Evolutionary conservation across 768 basidiomycete species (phyloP).

Genomic region (Pulveroboletus ravenelii): DNA sequence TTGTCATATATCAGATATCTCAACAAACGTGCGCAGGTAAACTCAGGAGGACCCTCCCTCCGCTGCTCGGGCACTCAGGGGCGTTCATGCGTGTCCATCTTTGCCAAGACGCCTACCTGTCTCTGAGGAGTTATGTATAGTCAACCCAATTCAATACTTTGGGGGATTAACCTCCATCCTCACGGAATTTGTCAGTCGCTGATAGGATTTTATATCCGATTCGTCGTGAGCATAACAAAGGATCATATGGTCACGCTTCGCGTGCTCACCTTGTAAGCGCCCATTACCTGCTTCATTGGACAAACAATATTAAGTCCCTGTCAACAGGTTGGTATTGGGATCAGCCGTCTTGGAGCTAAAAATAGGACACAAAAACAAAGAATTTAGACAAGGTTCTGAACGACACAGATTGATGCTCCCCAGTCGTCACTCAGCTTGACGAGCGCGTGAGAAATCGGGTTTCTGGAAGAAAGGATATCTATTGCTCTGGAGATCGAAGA

Average conservation of each 20-base stretch:
- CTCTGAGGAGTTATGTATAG: conserved; percentile 38
- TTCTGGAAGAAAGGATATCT: conserved; percentile 38
- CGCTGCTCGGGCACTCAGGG: not conserved
- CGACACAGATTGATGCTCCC: conserved; percentile 35
- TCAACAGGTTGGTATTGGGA: no score
- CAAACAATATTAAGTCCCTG: no score
- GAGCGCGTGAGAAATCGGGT: conserved; percentile 40
- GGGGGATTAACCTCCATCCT: conserved; percentile 45
- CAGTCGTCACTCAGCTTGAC: conserved; percentile 52
- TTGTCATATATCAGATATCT: no score
- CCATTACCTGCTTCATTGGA: conserved; percentile 51
- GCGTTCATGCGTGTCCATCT: conserved; percentile 57
- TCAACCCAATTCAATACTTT: conserved; percentile 18
- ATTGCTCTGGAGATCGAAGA: conserved; percentile 51
- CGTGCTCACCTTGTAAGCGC: conserved; percentile 25
- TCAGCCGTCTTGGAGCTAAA: conserved; percentile 22
- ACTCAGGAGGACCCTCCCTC: not conserved
- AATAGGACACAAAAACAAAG: conserved; percentile 47
- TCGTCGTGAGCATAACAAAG: conserved; percentile 57
- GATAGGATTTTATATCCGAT: conserved; percentile 50
- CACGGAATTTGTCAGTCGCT: conserved; percentile 45
- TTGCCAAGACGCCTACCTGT: conserved; percentile 50
- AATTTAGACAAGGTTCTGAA: not conserved
- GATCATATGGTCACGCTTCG: conserved; percentile 55
- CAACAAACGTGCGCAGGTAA: no score